A percentile compares a stretch with the other conserved stretches of the same genome.
Conservation (phyloP, 768 basidiomycete genomes). For the Hericium coralloides region DNA sequence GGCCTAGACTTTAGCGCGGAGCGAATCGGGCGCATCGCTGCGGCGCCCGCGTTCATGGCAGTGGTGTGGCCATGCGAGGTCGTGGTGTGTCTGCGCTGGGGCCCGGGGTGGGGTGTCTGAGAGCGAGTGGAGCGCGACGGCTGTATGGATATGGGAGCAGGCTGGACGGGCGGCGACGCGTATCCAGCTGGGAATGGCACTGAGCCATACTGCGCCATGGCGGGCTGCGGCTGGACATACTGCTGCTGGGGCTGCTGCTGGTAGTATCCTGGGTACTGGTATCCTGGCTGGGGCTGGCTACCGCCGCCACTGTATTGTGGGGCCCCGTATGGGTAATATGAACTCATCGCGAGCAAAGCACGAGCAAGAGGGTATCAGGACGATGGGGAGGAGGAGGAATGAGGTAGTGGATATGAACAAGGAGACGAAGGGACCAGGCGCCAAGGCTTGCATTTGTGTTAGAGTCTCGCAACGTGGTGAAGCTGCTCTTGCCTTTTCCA, state of each 20-base stretch:
- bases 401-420: slow-evolving; percentile 1
- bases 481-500: slow-evolving; percentile 12
- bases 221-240: slow-evolving; percentile 10
- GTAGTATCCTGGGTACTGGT: slow-evolving; percentile 5
- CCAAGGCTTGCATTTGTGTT: neutral
- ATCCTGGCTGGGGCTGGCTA: slow-evolving; percentile 1
- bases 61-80: slow-evolving; percentile 12
- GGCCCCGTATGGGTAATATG: slow-evolving; percentile 2
- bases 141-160: neutral
- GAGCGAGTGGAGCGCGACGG: slow-evolving; percentile 3
- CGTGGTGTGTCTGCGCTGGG: slow-evolving; percentile 25
- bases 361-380: neutral
- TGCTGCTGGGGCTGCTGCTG: slow-evolving; percentile 12
- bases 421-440: neutral
- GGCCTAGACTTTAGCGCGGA: slow-evolving; percentile 48
- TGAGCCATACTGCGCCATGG: neutral
- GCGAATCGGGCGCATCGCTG: slow-evolving; percentile 31
- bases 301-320: neutral
- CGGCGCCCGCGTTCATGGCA: neutral
- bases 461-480: slow-evolving; percentile 10
- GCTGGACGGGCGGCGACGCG: slow-evolving; percentile 1
- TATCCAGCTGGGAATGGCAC: slow-evolving; percentile 6
- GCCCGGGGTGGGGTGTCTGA: slow-evolving; percentile 21
- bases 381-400: slow-evolving; percentile 1
- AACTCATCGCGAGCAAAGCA: slow-evolving; percentile 5